Percentiles rank a stretch among this genome's conserved stretches.
Conservation (phyloP, 176 grass and related monocot species). For the Musa schizocarpa region DNA sequence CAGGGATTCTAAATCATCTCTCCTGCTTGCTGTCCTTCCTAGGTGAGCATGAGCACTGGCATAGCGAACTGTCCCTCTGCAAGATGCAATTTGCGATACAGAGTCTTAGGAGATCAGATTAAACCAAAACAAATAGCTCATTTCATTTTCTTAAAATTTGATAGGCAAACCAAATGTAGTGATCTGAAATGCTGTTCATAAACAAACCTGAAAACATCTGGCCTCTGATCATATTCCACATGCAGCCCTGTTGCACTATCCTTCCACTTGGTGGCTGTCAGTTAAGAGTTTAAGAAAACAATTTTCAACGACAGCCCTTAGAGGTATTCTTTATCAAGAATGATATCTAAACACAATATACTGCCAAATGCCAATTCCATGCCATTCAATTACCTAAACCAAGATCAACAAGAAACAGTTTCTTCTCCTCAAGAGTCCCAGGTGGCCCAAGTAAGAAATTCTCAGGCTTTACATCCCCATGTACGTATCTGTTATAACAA, state of each 20-base stretch:
- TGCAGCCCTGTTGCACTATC: not conserved
- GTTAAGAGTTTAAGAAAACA: not conserved
- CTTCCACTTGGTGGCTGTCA: constrained; percentile 1
- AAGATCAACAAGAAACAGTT: constrained; percentile 15
- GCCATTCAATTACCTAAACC: not conserved
- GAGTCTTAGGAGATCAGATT: not conserved
- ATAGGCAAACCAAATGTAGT: not conserved
- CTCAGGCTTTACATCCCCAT: constrained; percentile 15
- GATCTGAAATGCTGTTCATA: not conserved
- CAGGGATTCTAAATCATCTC: constrained; percentile 12
- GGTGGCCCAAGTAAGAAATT: constrained; percentile 9
- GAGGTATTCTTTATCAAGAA: not conserved
- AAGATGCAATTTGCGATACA: not conserved
- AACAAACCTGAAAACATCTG: constrained; percentile 1
- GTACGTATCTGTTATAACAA: not conserved
- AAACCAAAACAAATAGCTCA: not conserved
- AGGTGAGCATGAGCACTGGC: constrained; percentile 8
- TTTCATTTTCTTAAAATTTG: not conserved
- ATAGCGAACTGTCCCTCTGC: constrained; percentile 5
- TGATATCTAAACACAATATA: not conserved
- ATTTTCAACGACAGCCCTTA: not conserved
- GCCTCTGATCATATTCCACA: constrained; percentile 9
- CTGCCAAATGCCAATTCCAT: not conserved
- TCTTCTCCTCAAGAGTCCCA: constrained; percentile 8
- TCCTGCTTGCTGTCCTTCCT: constrained; percentile 3